Evolutionary conservation across 2,329 filamentous ascomycete species (phyloP), one percentile per base, ranked within the genome.

Genomic region (Paracorniculantispora psalliotae): DNA sequence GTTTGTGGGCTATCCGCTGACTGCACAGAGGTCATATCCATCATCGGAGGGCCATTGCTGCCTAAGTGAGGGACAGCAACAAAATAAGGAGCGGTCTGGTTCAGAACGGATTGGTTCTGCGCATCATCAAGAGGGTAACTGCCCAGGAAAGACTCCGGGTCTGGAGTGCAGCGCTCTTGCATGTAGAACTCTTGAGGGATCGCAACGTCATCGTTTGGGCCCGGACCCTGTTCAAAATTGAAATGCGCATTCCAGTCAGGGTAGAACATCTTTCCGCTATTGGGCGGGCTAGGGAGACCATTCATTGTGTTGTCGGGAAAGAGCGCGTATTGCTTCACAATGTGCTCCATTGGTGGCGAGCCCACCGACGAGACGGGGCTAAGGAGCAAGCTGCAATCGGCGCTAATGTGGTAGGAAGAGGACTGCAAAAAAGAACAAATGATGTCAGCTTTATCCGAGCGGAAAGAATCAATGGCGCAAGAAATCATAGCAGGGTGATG

Each of bases 291-390:
- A 37, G 75, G 77, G 56, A 78, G 77, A 61, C 81, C 79, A 8
- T 73, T 66, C 44, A 66, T 69, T 30, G 73, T 64, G 35, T 68
- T 69, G 21, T 68, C 67, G 39, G 71, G 68, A n/a, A 73, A 72
- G 17, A 72, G 72, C 68, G 59, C 71, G 69, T 64, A 73, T 70
- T 51, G 70, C 63, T 80, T 79, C 57, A 69, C 68, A 54, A 71
- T 72, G 58, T 80, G 77, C 56, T 75, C 72, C 46, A 80, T 64
- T 51, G 77, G 76, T 56, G 80, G 80, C 33, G 80, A 83, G 28
- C 71, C 75, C 58, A 73, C 72, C 50, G 72, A 72, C 49, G 81
- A 82, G n/a, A 77, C 75, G 26, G 81, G 80, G n/a, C 80, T 81
- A 51, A 81, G 69, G 58, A 82, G 71, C 39, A 75, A 67, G 62